Percentiles rank a stretch among this genome's conserved stretches.
phyloP scores from a whole-genome alignment of 495 filamentous ascomycete genomes.

The Xylaria scruposa region DNA sequence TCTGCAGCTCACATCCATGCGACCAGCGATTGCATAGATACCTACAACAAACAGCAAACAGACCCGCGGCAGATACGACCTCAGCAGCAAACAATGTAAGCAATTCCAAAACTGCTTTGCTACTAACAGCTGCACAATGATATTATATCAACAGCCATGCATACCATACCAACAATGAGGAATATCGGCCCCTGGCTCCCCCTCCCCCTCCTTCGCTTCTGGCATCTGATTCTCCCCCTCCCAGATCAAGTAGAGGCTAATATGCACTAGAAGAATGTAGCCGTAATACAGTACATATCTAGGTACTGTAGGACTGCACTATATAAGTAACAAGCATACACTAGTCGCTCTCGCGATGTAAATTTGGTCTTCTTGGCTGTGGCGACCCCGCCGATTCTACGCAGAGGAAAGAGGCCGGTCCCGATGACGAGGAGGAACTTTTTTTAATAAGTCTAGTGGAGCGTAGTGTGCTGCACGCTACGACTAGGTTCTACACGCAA shows the following conservation, averaged over 20 bases:
- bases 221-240: neutral
- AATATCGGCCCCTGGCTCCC: neutral
- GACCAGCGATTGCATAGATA: slow-evolving; percentile 3
- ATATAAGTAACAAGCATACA: neutral
- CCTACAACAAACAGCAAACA: neutral
- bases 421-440: slow-evolving; percentile 11
- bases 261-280: neutral
- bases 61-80: neutral
- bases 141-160: neutral
- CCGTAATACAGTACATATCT: neutral
- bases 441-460: neutral
- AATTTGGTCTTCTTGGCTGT: neutral
- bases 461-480: neutral
- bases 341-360: neutral
- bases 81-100: neutral
- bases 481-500: neutral
- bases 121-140: neutral
- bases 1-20: slow-evolving; percentile 14
- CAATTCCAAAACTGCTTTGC: slow-evolving; percentile 1
- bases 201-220: neutral
- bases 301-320: neutral
- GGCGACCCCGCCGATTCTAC: neutral
- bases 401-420: neutral
- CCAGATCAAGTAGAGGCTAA: neutral
- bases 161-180: neutral